Base-by-base conservation (phyloP, 208 protist species). In the Leishmania turanica region DNA sequence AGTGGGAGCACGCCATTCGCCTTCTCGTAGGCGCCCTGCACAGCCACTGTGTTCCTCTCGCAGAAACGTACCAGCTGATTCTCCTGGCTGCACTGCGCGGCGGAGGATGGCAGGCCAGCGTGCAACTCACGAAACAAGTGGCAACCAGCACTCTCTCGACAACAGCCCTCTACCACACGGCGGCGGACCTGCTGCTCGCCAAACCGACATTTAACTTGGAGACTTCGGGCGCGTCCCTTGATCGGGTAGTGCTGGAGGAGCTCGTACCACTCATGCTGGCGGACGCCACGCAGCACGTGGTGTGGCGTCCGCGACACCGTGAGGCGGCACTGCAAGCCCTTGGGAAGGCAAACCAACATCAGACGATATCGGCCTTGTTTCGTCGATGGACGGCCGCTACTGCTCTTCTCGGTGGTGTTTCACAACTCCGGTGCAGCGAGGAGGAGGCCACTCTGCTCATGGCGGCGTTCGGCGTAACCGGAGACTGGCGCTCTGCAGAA, bases 21-120 rank as follows among this genome's bases (percentile, higher is more conserved):
- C 88, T 96, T 24, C 83, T 96, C 31, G 71, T 83, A 2, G 93
- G 93, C 27, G 89, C 93, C 7, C 56, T 93, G 5, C 70, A 81
- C 34, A 86, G 94, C 45, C 79, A 78, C 53, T 93, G 89, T 65
- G 88, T 94, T 42, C 93, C 93, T 3, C 89, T 91, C 2, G 64
- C 90, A 47, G 84, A 91, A 40, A 95, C 93, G 45, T 96, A 96
- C 68, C 85, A 84, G 31, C 72, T 88, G 40, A 85, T 92, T 27
- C 83, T 96, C 27, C 51, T 81, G 15, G 81, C 89, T 31, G 83
- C 85, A 2, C 69, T 91, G 7, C 88, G 64, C 4, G 77, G 83
- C 53, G 85, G 90, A 8, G 91, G 87, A 15, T 93, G 91, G 87
- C 77, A 75, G 11, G 70, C 86, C 2, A 81, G 76, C 27, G 87